These are phyloP conservation scores for Aspergillus coremiiformis DNA, from an alignment of 495 filamentous ascomycete genomes.

Conservation along the genomic window DNA sequence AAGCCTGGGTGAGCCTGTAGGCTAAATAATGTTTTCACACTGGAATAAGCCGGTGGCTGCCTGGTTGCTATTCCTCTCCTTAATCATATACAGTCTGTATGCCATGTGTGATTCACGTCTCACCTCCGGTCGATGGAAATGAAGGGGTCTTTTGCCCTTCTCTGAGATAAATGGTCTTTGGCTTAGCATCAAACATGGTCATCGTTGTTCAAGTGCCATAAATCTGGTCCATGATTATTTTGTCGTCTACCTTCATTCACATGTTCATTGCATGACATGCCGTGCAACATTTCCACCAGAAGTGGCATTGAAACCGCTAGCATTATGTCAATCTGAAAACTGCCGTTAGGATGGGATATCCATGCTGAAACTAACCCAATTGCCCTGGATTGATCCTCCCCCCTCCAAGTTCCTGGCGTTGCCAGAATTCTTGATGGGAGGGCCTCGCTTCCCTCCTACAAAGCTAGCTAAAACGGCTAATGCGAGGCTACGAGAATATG, in stretches of 20 bases:
- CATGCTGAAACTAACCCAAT: too few species aligned
- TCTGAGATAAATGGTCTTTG: too few species aligned
- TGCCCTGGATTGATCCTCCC: too few species aligned
- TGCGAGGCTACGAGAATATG: too few species aligned
- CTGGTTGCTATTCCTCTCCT: not conserved
- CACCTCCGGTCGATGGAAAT: not conserved
- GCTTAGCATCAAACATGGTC: too few species aligned
- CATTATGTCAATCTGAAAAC: too few species aligned
- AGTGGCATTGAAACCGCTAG: too few species aligned
- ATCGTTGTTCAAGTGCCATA: not conserved
- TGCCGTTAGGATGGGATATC: too few species aligned
- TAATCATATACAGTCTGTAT: not conserved
- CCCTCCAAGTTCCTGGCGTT: too few species aligned
- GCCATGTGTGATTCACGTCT: not conserved
- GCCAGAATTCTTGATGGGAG: too few species aligned
- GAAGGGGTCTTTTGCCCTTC: not conserved
- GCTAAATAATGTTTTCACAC: not conserved
- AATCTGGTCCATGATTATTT: not conserved
- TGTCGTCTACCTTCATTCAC: not conserved
- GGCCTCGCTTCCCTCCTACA: not conserved
- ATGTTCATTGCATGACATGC: not conserved
- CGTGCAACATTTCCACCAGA: not conserved
- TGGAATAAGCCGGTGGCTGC: not conserved
- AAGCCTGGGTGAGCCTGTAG: not conserved
- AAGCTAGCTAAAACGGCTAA: too few species aligned